Evolutionary conservation across 371 early-diverging fungal species (phyloP).

Genomic region (Syncephalastrum monosporum): DNA sequence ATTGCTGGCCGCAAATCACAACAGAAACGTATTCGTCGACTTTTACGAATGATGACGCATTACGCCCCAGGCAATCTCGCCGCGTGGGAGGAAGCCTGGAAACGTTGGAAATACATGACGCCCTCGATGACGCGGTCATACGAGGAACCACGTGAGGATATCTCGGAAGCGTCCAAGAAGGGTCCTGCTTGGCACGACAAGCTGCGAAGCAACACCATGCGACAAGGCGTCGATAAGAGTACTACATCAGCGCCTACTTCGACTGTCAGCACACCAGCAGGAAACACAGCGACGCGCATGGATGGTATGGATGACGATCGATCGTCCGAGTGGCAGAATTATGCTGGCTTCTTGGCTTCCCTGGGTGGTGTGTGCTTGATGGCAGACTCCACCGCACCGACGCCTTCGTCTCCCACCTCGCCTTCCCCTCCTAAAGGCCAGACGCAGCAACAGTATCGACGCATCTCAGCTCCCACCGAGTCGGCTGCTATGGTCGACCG

Average conservation of each 20-base stretch:
- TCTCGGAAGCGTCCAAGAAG: conserved; percentile 23
- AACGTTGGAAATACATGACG: conserved; percentile 73
- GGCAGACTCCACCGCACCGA: conserved; percentile 35
- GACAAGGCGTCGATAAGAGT: conserved; percentile 18
- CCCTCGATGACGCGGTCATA: conserved; percentile 48
- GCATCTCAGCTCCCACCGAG: conserved; percentile 42
- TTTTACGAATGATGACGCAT: conserved; percentile 66
- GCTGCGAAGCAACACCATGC: conserved; percentile 27
- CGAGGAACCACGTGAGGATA: conserved; percentile 43
- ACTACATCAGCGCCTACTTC: conserved; percentile 6
- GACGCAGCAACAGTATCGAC: conserved; percentile 21
- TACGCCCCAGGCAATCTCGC: conserved; percentile 78
- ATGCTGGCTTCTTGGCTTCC: conserved; percentile 71
- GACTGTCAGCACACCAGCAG: conserved; percentile 1
- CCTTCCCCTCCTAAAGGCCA: not conserved
- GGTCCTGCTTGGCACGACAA: conserved; percentile 45
- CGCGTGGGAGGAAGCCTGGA: conserved; percentile 87
- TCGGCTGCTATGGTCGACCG: conserved; percentile 71
- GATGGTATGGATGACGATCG: conserved; percentile 41
- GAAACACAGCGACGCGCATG: conserved; percentile 2
- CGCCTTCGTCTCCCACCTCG: conserved; percentile 32
- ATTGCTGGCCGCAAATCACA: conserved; percentile 74
- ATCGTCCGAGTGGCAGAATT: conserved; percentile 66
- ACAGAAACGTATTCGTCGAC: conserved; percentile 76
- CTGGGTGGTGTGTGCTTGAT: conserved; percentile 65